These are phyloP conservation scores for Davidsoniella eucalypti DNA, from an alignment of 2,329 filamentous ascomycete species.

Conservation along the genomic window DNA sequence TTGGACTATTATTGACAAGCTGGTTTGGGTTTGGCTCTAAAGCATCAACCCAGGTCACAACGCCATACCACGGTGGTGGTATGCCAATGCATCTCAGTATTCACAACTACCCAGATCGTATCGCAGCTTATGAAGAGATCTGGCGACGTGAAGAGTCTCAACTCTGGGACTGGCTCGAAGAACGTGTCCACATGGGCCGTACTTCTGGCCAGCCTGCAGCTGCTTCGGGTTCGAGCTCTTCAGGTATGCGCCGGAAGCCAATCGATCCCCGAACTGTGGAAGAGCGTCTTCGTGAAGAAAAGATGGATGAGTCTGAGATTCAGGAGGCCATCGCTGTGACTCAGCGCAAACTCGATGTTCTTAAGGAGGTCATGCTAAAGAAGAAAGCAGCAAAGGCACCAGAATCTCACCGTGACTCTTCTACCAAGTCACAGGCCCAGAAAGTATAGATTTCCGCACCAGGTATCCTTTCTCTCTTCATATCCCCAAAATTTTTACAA, in stretches of 20 bases:
- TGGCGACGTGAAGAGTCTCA: conserved; percentile 80
- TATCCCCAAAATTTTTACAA: too few relatives aligned
- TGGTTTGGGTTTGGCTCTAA: conserved; percentile 50
- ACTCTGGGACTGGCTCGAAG: conserved; percentile 86
- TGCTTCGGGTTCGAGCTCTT: conserved; percentile 15
- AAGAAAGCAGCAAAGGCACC: conserved; percentile 23
- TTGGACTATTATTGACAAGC: conserved; percentile 54
- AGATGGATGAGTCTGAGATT: conserved; percentile 57
- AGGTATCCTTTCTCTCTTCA: too few relatives aligned
- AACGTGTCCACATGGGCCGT: conserved; percentile 58
- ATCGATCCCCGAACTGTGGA: conserved; percentile 40
- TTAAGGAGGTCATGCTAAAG: conserved; percentile 57
- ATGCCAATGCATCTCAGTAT: conserved; percentile 22
- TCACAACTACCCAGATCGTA: conserved; percentile 41
- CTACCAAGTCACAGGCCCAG: neutral
- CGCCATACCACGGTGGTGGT: conserved; percentile 16
- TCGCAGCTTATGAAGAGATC: conserved; percentile 81
- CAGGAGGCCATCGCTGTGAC: conserved; percentile 71
- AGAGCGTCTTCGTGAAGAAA: conserved; percentile 39
- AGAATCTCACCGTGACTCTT: neutral
- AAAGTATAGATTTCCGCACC: neutral
- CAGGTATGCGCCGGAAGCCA: conserved; percentile 24
- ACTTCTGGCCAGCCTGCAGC: conserved; percentile 23
- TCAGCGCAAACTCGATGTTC: conserved; percentile 61
- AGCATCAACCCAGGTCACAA: conserved; percentile 21